phyloP scores from a whole-genome alignment of 441 rosid species.

The Syzygium malaccense region DNA sequence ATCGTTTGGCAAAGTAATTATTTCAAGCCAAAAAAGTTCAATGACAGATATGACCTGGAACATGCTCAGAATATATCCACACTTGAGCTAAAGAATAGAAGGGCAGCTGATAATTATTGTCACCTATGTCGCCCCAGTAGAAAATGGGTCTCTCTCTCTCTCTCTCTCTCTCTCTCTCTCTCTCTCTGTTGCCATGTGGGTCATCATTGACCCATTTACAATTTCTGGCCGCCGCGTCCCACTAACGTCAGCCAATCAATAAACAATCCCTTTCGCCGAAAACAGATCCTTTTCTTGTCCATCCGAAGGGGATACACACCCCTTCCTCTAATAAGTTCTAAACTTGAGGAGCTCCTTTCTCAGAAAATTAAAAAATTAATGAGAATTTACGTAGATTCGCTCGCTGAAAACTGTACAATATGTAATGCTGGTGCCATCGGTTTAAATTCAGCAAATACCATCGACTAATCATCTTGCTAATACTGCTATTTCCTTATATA shows the following conservation, averaged over 20 bases:
- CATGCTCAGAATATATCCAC: not conserved
- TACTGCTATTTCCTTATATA: not conserved
- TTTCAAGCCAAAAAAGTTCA: not conserved
- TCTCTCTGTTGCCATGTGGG: not conserved
- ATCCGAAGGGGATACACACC: not conserved
- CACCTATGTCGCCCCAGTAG: not conserved
- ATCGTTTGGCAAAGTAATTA: not conserved
- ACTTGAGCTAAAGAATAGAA: not conserved
- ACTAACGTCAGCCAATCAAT: not conserved
- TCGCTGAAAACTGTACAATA: not conserved
- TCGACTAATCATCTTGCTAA: not conserved
- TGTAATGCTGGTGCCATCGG: not conserved
- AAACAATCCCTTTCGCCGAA: not conserved
- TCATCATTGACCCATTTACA: not conserved
- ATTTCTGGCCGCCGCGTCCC: not conserved
- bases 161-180: too few relatives aligned
- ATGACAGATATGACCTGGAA: not conserved
- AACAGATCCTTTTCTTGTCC: not conserved
- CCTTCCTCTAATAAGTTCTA: not conserved
- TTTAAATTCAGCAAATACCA: not conserved
- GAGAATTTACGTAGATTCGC: not conserved
- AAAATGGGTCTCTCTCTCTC: not conserved
- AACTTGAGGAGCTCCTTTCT: not conserved
- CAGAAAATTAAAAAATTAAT: not conserved
- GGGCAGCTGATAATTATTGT: not conserved